Base-by-base conservation (phyloP, 352 stramenopile genomes). In the Globisporangium parvum region DNA sequence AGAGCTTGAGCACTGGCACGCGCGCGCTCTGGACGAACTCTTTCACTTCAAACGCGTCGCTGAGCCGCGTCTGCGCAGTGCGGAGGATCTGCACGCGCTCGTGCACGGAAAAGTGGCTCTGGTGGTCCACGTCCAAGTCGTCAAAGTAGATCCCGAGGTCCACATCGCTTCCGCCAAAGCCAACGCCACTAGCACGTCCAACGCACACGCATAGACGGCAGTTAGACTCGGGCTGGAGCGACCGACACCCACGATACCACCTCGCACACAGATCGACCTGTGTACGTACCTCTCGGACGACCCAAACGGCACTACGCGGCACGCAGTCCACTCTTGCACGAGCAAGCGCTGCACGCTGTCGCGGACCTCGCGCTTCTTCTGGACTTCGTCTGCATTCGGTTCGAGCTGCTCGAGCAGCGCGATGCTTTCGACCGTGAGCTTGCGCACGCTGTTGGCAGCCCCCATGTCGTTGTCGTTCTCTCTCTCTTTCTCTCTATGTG, bases 91-190 rank as follows among this genome's bases (percentile, higher is more conserved):
- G 47, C 28, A 88, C 59, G 12, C 72, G 71, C 60, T 91, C 79
- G 47, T 78, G 62, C 31, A 73, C 61, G 8, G 71, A 77, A 31
- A 88, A 79, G 35, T 87, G 75, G 23, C 53, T 70, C 57, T 87
- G 80, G 17, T 59, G 66, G 42, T 87, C 72, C 31, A 84, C 65
- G 46, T 78, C 65, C 47, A 84, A 53, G 63, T 87, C 75, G 35
- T 89, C 73, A 64, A 93, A 93, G 67, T 80, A 93, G 60, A 93
- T 80, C 11, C 79, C 83, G 42, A 93, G 67, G 59, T 93, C 83
- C 21, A 93, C 64, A 49, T 93, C 83, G 52, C 83, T 91, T 5
- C 79, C 77, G 39, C 83, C 79, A 60, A 88, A 90, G 51, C 80
- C 80, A 46, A 91, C 65, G 39, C 75, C 79, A 48, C 83, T 93